Base-by-base conservation (phyloP, 768 basidiomycete species). In the Suillus lakei region DNA sequence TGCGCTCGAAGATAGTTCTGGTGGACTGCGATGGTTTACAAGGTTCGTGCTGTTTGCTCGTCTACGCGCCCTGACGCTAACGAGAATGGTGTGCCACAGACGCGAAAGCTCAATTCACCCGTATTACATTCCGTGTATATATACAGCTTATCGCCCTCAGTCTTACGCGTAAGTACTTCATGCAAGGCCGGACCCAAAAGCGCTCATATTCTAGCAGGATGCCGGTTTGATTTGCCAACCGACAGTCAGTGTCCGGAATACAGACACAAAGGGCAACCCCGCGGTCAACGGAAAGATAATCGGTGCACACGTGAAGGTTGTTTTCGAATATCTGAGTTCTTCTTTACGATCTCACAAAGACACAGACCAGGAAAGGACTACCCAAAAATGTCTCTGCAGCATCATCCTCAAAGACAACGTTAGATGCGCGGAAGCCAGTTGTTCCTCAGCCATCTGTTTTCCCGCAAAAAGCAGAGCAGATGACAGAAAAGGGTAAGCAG, bases 121-220 rank as follows among this genome's bases (percentile, higher is more conserved):
- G 79, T 30, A 69, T 92, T n/a, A n/a, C 71, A 81, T 67, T 85
- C 85, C 1, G 78, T 88, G 16, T 86, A 91, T 68, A 76, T 95
- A 10, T 94, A 95, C 74, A 87, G 90, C 71, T 72, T 95, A 36
- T 87, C 92, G 0, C 88, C 91, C 1, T 84, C 87, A 1, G 84
- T 81, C 5, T 73, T 93, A 44, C 81, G 79, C 30, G 91, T 88
- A 72, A 62, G 88, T 79, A 53, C 44, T 1, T 15, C 38, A 38
- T 13, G 32, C 34, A 41, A 61, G 16, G n/a, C 10, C 8, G 2
- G 16, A 28, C 36, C 36, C n/a, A 28, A 15, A 16, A 44, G 2
- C 32, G 41, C 36, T 66, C 21, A 16, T 46, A 15, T 41, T 26
- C 50, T 18, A n/a, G 38, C 65, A 86, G 86, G 86, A 86, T 64